These are phyloP conservation scores for Wickerhamiella hasegawae DNA, from an alignment of 805 yeast genomes.

Conservation along the genomic window DNA sequence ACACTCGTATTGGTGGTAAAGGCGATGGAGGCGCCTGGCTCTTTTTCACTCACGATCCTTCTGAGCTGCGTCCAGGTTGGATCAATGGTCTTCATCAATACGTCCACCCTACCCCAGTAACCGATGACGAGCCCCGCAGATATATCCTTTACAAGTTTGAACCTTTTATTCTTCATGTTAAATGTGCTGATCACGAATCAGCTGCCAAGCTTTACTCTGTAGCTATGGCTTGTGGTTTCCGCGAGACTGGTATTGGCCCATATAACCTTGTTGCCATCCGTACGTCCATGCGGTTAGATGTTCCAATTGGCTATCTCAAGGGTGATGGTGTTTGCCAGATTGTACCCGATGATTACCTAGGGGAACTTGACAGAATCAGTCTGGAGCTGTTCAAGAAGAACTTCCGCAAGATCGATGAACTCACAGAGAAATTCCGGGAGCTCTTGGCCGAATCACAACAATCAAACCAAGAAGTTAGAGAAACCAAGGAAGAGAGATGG, in stretches of 20 bases:
- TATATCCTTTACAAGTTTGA: constrained; percentile 65
- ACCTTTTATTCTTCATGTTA: constrained; percentile 72
- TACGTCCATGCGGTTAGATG: constrained; percentile 55
- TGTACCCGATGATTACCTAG: constrained; percentile 38
- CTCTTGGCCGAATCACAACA: constrained; percentile 14
- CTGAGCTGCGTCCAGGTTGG: constrained; percentile 25
- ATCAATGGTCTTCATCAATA: constrained; percentile 13
- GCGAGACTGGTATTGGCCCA: constrained; percentile 76
- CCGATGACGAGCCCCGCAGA: constrained; percentile 25
- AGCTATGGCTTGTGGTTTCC: constrained; percentile 74
- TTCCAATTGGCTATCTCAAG: constrained; percentile 51
- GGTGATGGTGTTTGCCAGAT: constrained; percentile 24
- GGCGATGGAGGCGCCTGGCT: constrained; percentile 79
- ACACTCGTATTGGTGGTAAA: constrained; percentile 51
- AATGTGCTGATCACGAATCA: constrained; percentile 42
- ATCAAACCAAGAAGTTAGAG: constrained; percentile 14
- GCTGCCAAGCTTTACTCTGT: constrained; percentile 49
- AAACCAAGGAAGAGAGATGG: constrained; percentile 43
- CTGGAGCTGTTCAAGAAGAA: constrained; percentile 54
- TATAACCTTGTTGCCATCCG: constrained; percentile 66
- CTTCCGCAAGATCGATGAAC: constrained; percentile 33
- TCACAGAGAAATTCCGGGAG: constrained; percentile 17
- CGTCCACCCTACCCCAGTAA: constrained; percentile 7
- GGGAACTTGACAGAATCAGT: constrained; percentile 37
- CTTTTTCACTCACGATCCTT: constrained; percentile 54